These are phyloP conservation scores for Wilcoxina mikolae DNA, from an alignment of 495 filamentous ascomycete species.

Conservation along the genomic window DNA sequence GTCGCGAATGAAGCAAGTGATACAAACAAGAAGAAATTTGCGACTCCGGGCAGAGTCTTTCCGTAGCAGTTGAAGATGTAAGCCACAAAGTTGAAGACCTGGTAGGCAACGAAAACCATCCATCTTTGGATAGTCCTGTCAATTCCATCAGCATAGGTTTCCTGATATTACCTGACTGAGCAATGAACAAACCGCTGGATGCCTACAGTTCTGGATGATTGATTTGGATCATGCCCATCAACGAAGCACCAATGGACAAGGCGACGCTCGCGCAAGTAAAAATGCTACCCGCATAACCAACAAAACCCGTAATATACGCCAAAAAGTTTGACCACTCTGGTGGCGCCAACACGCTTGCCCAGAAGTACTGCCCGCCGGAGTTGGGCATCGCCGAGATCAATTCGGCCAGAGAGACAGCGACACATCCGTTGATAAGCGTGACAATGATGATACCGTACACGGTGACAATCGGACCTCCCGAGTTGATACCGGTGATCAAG, in stretches of 20 bases:
- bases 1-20: conserved; percentile 42
- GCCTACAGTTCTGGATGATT: conserved; percentile 43
- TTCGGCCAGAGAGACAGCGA: conserved; percentile 42
- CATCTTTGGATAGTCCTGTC: conserved; percentile 36
- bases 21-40: conserved; percentile 34
- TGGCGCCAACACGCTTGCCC: conserved; percentile 45
- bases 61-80: conserved; percentile 49
- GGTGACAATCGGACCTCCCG: conserved; percentile 45
- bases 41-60: conserved; percentile 37
- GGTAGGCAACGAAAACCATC: conserved; percentile 41
- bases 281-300: conserved; percentile 42
- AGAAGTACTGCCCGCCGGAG: conserved; percentile 51
- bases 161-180: not conserved
- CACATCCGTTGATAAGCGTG: conserved; percentile 39
- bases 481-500: conserved; percentile 45
- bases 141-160: not conserved
- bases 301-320: conserved; percentile 43
- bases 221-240: conserved; percentile 45
- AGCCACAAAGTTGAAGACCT: conserved; percentile 41
- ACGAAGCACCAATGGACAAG: conserved; percentile 37
- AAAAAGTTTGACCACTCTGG: conserved; percentile 38
- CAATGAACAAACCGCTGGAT: not conserved
- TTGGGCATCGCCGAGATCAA: conserved; percentile 45
- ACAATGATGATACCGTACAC: conserved; percentile 48
- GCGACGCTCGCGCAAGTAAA: conserved; percentile 47